Evolutionary conservation across 2,329 filamentous ascomycete species (phyloP).

Genomic region (Lizonia empirigonia): DNA sequence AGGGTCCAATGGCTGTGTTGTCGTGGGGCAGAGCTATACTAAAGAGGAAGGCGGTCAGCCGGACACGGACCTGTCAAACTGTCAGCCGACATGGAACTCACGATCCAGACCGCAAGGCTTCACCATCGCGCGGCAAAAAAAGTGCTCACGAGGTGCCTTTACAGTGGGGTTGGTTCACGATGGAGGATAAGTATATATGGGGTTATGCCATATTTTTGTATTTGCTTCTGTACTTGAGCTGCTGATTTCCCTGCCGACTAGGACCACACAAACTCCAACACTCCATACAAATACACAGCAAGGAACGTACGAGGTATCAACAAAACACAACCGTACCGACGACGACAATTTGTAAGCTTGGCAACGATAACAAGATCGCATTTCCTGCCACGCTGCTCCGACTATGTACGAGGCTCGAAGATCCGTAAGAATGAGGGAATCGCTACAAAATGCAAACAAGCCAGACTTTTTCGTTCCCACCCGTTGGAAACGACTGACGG

Average conservation of each 20-base stretch:
- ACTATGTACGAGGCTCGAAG: constrained; percentile 34
- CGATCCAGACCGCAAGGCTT: constrained; percentile 38
- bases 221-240: constrained; percentile 2
- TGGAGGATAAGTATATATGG: constrained; percentile 15
- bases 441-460: constrained; percentile 42
- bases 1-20: constrained; percentile 31
- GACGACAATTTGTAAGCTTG: constrained; percentile 18
- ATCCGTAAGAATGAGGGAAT: constrained; percentile 31
- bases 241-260: not conserved
- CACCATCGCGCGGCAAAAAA: constrained; percentile 20
- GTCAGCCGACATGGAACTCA: constrained; percentile 30
- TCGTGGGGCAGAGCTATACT: constrained; percentile 18
- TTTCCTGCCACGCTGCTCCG: constrained; percentile 25
- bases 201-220: constrained; percentile 31
- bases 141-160: constrained; percentile 23
- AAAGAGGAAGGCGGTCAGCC: constrained; percentile 36
- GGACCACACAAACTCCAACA: constrained; percentile 4
- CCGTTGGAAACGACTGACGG: constrained; percentile 25
- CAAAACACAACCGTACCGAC: not conserved
- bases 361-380: constrained; percentile 25
- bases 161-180: constrained; percentile 17
- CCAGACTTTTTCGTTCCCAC: constrained; percentile 39
- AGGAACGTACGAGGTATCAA: constrained; percentile 5
- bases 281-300: constrained; percentile 15
- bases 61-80: constrained; percentile 10